These are phyloP conservation scores for Cyberlindnera euphorbiiphila DNA, from an alignment of 805 yeast genomes.

Conservation along the genomic window DNA sequence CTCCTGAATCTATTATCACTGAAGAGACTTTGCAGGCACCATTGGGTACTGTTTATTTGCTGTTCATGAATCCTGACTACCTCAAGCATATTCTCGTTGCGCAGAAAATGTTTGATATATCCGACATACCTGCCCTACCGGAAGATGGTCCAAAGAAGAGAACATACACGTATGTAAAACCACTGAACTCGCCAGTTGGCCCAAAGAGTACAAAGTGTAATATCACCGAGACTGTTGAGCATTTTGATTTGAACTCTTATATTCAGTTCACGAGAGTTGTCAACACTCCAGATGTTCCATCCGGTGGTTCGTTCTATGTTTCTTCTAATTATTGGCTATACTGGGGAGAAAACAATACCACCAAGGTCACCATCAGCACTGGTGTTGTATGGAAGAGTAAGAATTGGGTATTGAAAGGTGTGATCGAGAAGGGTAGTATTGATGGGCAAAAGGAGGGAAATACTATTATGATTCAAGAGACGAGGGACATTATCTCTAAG, in stretches of 20 bases:
- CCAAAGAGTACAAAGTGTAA: conserved; percentile 84
- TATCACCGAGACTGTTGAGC: conserved; percentile 55
- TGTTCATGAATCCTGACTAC: conserved; percentile 54
- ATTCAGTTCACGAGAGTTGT: conserved; percentile 61
- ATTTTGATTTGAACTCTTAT: conserved; percentile 50
- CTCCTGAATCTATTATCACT: conserved; percentile 48
- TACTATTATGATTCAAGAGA: conserved; percentile 40
- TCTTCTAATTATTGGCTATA: conserved; percentile 53
- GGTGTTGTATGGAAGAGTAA: conserved; percentile 68
- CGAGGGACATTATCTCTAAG: conserved; percentile 29
- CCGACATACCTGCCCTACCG: conserved; percentile 40
- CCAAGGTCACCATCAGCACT: conserved; percentile 52
- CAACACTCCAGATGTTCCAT: conserved; percentile 90
- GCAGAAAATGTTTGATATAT: conserved; percentile 60
- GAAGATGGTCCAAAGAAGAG: conserved; percentile 35
- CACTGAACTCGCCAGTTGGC: conserved; percentile 77
- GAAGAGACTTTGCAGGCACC: conserved; percentile 58
- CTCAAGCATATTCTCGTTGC: conserved; percentile 43
- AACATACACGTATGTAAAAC: conserved; percentile 64
- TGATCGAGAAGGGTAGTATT: conserved; percentile 71
- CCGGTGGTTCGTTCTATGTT: conserved; percentile 67
- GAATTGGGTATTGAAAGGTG: conserved; percentile 73
- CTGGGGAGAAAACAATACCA: conserved; percentile 60
- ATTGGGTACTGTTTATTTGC: conserved; percentile 53
- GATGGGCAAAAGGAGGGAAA: conserved; percentile 69